phyloP scores from a whole-genome alignment of 1,139 yeast species.

The Candida sojae region DNA sequence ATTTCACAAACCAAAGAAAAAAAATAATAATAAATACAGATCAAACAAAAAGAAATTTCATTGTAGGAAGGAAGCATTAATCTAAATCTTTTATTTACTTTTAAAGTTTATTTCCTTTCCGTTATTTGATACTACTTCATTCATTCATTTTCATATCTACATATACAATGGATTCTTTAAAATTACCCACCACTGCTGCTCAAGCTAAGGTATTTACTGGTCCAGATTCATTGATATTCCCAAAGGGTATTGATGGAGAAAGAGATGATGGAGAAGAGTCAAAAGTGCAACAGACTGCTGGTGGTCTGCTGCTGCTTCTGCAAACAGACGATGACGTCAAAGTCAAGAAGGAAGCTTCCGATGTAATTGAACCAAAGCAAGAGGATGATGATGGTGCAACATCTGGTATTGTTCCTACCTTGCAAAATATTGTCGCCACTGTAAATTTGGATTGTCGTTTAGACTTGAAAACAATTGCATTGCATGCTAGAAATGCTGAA shows the following conservation, averaged over 20 bases:
- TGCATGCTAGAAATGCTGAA: conserved; percentile 99
- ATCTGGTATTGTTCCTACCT: conserved; percentile 93
- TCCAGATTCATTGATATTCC: conserved; percentile 64
- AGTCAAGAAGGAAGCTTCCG: conserved; percentile 27
- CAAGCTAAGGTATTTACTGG: conserved; percentile 77
- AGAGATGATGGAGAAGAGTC: conserved; percentile 8
- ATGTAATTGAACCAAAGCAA: conserved; percentile 41
- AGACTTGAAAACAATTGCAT: conserved; percentile 94
- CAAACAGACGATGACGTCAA: conserved; percentile 11
- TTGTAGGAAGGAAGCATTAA: not conserved
- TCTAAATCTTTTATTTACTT: not conserved
- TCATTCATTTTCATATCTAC: conserved; percentile 2
- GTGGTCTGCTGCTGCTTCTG: conserved; percentile 2
- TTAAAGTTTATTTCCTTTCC: conserved; percentile 1
- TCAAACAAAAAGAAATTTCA: not conserved
- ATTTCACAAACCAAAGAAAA: too few relatives aligned
- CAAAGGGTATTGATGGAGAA: conserved; percentile 44
- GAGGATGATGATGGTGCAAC: conserved; percentile 69
- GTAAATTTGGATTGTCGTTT: conserved; percentile 94
- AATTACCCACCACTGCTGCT: conserved; percentile 80
- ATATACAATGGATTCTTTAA: conserved; percentile 63
- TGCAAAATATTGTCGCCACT: conserved; percentile 97
- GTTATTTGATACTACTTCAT: not conserved
- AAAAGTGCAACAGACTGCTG: conserved; percentile 4
- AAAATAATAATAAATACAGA: not conserved